Evolutionary conservation across 2,329 filamentous ascomycete species (phyloP).

Genomic region (Xylariaceae sp.): DNA sequence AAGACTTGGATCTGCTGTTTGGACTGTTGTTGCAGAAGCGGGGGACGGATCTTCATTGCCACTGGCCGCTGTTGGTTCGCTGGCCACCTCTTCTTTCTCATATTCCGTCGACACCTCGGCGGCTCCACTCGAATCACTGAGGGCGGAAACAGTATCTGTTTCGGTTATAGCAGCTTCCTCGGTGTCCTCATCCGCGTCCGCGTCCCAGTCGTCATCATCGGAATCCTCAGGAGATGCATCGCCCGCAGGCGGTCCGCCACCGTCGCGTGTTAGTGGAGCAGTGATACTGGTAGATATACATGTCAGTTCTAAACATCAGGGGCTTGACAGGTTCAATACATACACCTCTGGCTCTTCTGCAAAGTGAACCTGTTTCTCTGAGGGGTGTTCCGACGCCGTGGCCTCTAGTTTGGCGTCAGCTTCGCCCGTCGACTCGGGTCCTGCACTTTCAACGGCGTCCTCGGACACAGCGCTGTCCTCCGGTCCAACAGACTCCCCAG

Average conservation of each 20-base stretch:
- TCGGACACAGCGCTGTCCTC: slow-evolving; percentile 4
- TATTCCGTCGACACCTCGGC: too few relatives aligned
- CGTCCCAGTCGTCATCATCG: neutral
- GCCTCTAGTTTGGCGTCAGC: neutral
- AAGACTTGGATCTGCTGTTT: neutral
- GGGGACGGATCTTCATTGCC: neutral
- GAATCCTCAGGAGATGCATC: neutral
- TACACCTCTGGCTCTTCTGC: slow-evolving; percentile 12
- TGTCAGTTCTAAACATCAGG: slow-evolving; percentile 4
- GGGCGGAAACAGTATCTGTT: neutral
- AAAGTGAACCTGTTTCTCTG: slow-evolving; percentile 5
- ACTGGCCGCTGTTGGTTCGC: neutral
- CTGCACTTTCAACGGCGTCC: slow-evolving; percentile 1
- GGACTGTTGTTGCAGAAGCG: neutral
- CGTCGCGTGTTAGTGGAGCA: slow-evolving; percentile 4
- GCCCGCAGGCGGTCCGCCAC: neutral
- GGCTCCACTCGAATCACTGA: too few relatives aligned
- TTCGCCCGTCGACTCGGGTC: slow-evolving; percentile 2
- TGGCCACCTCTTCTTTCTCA: slow-evolving; percentile 1
- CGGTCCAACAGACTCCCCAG: neutral
- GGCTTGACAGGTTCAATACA: neutral
- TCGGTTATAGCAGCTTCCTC: neutral
- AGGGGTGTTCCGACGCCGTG: neutral
- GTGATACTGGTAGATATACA: slow-evolving; percentile 4
- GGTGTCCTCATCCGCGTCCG: neutral